Evolutionary conservation across 1,284 basidiomycete genomes (phyloP).

Genomic region (Gastroboletus turbinatus): DNA sequence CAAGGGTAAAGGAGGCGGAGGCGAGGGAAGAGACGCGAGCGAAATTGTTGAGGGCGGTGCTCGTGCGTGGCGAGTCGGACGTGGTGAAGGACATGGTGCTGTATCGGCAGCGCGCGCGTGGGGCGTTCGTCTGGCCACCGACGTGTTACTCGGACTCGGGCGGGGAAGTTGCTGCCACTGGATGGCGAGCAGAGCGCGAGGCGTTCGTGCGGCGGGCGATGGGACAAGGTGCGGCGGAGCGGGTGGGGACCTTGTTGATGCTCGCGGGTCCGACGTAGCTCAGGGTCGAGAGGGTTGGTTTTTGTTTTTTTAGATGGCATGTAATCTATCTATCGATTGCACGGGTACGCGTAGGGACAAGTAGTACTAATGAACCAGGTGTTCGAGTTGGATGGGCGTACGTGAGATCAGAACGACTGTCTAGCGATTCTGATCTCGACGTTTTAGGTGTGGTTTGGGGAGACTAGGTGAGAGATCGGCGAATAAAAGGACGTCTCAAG

Average conservation of each 20-base stretch:
- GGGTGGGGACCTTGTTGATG: constrained; percentile 6
- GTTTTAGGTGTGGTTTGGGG: too few relatives aligned
- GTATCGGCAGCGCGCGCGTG: constrained; percentile 45
- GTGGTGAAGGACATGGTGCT: constrained; percentile 52
- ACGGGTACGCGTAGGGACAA: not conserved
- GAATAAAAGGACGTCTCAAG: too few relatives aligned
- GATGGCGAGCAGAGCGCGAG: constrained; percentile 20
- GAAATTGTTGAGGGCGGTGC: constrained; percentile 53
- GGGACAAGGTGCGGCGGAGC: constrained; percentile 8
- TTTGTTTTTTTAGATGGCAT: not conserved
- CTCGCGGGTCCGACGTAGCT: constrained; percentile 1
- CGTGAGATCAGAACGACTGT: too few relatives aligned
- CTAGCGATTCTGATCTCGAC: too few relatives aligned
- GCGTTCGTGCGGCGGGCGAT: constrained; percentile 15
- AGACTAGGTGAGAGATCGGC: too few relatives aligned
- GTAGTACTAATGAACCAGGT: not conserved
- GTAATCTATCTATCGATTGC: not conserved
- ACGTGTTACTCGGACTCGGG: constrained; percentile 34
- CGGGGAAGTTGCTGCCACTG: not conserved
- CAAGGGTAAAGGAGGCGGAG: not conserved
- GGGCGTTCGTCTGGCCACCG: constrained; percentile 38
- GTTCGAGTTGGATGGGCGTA: not conserved
- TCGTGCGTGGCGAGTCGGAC: constrained; percentile 48
- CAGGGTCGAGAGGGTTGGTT: not conserved
- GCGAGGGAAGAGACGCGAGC: constrained; percentile 23